Conservation (phyloP, 192 early-diverging fungal genomes). For the Cetraspora pellucida region DNA sequence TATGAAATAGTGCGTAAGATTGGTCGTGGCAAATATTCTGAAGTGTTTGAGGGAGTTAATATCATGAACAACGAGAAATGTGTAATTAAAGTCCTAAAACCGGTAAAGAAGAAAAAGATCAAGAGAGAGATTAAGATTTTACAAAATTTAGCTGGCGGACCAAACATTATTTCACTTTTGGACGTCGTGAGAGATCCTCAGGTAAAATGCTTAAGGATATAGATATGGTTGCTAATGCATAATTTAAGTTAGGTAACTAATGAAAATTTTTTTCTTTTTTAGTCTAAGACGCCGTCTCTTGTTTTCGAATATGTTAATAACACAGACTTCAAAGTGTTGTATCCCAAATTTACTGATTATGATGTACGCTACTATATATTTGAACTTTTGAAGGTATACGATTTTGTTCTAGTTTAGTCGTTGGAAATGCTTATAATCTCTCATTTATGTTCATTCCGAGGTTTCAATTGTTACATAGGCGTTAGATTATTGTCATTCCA, state of each 20-base stretch:
- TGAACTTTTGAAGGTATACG: conserved; percentile 84
- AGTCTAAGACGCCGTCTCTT: conserved; percentile 95
- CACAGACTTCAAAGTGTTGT: conserved; percentile 95
- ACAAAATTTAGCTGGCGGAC: conserved; percentile 93
- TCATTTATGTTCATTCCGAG: no score
- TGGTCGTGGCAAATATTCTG: conserved; percentile 98
- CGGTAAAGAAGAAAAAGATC: conserved; percentile 99
- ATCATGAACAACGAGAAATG: conserved; percentile 83
- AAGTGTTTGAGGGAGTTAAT: conserved; percentile 99
- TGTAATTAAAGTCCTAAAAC: conserved; percentile 99
- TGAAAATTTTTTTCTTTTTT: conserved; percentile 9
- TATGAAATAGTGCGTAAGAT: conserved; percentile 98
- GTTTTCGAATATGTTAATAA: conserved; percentile 98
- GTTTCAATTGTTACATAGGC: conserved; percentile 56
- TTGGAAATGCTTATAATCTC: no score
- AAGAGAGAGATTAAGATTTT: conserved; percentile 99
- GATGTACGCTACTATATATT: conserved; percentile 97
- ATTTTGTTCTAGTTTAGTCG: background rate
- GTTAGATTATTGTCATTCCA: conserved; percentile 96
- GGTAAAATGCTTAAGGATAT: no score
- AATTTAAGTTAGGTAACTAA: background rate
- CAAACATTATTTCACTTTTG: conserved; percentile 88
- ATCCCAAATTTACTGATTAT: conserved; percentile 91
- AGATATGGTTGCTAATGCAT: no score
- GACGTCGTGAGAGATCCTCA: conserved; percentile 96